Percentiles rank a stretch among this genome's conserved stretches.
These are phyloP conservation scores for Hamiltosporidium magnivora DNA, from an alignment of 371 early-diverging fungal genomes.

Conservation along the genomic window DNA sequence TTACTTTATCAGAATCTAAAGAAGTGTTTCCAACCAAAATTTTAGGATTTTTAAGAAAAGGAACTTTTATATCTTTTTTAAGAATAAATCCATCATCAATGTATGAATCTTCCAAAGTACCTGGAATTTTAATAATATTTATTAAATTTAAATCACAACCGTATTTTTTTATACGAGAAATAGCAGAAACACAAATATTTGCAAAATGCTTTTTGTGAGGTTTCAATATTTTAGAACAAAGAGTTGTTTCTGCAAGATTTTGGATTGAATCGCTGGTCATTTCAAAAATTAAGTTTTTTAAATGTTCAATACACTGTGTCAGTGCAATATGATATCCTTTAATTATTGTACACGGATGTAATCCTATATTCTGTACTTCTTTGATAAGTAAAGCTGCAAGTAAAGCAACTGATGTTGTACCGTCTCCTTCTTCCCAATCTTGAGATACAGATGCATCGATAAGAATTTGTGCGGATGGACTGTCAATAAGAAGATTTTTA, in stretches of 20 bases:
- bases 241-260: constrained; percentile 76
- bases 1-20: constrained; percentile 98
- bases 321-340: constrained; percentile 88
- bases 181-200: constrained; percentile 82
- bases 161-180: constrained; percentile 63
- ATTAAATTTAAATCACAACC: constrained; percentile 88
- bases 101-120: constrained; percentile 83
- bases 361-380: constrained; percentile 83
- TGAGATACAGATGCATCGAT: constrained; percentile 96
- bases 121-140: constrained; percentile 94
- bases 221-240: constrained; percentile 87
- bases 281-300: constrained; percentile 57
- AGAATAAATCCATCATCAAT: constrained; percentile 91
- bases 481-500: constrained; percentile 87
- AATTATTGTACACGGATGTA: constrained; percentile 94
- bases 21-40: constrained; percentile 93
- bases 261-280: constrained; percentile 1
- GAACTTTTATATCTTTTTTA: constrained; percentile 89
- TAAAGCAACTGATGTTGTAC: constrained; percentile 98
- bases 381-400: constrained; percentile 89
- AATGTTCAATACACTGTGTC: constrained; percentile 91
- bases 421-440: constrained; percentile 98
- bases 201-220: constrained; percentile 89
- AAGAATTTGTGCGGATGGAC: constrained; percentile 90
- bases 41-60: constrained; percentile 84